A percentile compares a stretch with the other conserved stretches of the same genome.
Evolutionary conservation across 495 filamentous ascomycete species (phyloP).

Genomic region (Glonium stellatum): DNA sequence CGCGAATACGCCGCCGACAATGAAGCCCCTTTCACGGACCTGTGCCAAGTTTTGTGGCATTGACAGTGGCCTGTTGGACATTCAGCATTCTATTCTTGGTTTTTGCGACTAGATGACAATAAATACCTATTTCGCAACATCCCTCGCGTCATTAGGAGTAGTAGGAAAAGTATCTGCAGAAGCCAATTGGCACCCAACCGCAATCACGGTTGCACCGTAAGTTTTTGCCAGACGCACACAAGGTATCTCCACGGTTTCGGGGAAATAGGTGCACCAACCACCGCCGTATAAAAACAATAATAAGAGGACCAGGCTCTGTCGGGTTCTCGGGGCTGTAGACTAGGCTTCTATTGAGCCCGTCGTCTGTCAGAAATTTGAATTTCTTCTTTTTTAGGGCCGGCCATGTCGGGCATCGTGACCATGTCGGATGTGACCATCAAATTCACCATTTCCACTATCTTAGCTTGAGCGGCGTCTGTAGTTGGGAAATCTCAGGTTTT

Average conservation of each 20-base stretch:
- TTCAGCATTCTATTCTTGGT: not conserved
- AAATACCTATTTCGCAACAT: slow-evolving; percentile 15
- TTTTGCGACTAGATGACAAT: not conserved
- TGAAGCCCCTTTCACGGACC: slow-evolving; percentile 21
- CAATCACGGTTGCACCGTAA: not conserved
- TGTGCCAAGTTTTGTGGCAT: slow-evolving; percentile 13
- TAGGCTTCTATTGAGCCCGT: not conserved
- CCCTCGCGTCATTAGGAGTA: not conserved
- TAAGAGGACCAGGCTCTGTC: slow-evolving; percentile 1
- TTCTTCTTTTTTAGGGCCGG: slow-evolving; percentile 9
- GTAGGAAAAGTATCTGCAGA: not conserved
- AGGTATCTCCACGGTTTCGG: not conserved
- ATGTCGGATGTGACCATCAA: slow-evolving; percentile 12
- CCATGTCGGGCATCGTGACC: slow-evolving; percentile 7
- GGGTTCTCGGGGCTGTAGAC: slow-evolving; percentile 2
- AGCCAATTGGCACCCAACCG: slow-evolving; percentile 4
- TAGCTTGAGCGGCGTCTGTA: not conserved
- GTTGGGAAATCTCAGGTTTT: slow-evolving; percentile 6
- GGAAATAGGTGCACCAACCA: slow-evolving; percentile 7
- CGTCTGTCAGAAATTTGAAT: slow-evolving; percentile 24
- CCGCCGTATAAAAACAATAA: slow-evolving; percentile 8
- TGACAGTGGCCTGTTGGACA: slow-evolving; percentile 6
- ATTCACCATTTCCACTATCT: slow-evolving; percentile 1
- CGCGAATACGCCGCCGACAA: slow-evolving; percentile 19
- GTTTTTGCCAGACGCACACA: not conserved